Percentiles rank a stretch among this genome's conserved stretches.
Conservation (phyloP, 73 alveolate genomes). For the Uronychia binucleata region DNA sequence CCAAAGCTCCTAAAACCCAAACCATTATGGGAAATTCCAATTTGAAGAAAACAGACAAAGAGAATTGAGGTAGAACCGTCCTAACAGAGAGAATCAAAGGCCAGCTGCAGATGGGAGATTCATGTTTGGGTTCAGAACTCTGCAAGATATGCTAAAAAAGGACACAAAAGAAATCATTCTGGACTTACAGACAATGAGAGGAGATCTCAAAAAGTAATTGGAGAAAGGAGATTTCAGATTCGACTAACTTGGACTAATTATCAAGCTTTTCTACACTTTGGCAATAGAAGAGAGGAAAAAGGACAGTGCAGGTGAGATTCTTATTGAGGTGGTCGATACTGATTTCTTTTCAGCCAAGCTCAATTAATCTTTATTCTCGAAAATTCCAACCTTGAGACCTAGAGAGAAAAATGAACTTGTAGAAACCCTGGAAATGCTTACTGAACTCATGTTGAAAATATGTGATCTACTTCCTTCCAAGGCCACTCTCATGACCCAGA, state of each 20-base stretch:
- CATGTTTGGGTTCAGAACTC: neutral
- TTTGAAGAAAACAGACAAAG: neutral
- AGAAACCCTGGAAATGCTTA: too few species aligned
- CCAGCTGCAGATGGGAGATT: neutral
- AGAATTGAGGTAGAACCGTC: neutral
- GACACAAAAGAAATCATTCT: neutral
- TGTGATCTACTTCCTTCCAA: too few species aligned
- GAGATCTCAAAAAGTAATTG: neutral
- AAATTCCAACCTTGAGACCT: too few species aligned
- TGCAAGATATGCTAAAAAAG: neutral
- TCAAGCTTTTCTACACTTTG: neutral
- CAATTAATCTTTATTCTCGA: too few species aligned
- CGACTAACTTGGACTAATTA: neutral
- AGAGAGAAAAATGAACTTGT: too few species aligned
- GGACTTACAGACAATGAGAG: neutral
- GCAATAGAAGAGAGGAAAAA: too few species aligned
- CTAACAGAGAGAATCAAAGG: neutral
- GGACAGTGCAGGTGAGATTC: too few species aligned
- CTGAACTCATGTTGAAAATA: too few species aligned
- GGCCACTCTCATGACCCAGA: too few species aligned
- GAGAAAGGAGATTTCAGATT: neutral
- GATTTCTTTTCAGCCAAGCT: too few species aligned
- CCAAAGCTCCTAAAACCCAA: neutral
- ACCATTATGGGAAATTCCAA: neutral
- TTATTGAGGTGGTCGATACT: too few species aligned